Evolutionary conservation across 2,329 filamentous ascomycete genomes (phyloP).

Genomic region (Venturia oleaginea): DNA sequence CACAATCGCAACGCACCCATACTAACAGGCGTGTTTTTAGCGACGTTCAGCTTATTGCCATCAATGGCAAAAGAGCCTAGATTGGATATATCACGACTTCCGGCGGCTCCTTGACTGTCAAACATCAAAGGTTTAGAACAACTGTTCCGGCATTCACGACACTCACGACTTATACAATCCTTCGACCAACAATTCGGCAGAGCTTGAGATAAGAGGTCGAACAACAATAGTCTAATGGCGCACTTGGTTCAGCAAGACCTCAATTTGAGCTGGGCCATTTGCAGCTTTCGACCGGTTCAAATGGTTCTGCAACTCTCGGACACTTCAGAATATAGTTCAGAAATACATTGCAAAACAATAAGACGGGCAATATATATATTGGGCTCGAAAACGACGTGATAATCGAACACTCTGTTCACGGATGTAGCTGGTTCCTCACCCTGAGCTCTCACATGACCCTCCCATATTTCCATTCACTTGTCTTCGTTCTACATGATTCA

Average conservation of each 20-base stretch:
- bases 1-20: not conserved
- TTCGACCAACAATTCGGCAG: not conserved
- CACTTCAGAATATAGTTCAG: not conserved
- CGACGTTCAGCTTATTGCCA: conserved; percentile 59
- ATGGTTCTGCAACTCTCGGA: not conserved
- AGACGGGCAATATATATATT: not conserved
- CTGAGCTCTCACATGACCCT: not conserved
- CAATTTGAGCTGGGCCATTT: not conserved
- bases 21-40: conserved; percentile 29
- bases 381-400: not conserved
- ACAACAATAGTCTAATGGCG: not conserved
- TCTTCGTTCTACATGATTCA: not conserved
- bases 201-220: not conserved
- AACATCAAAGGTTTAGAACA: not conserved
- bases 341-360: no score
- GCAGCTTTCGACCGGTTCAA: not conserved
- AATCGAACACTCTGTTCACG: not conserved
- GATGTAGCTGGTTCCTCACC: not conserved
- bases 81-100: not conserved
- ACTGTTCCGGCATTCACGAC: not conserved
- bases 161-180: not conserved
- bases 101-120: not conserved
- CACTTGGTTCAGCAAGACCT: not conserved
- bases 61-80: conserved; percentile 43
- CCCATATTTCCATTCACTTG: not conserved